phyloP scores from a whole-genome alignment of 139 green algal species.

The Microglena sp. region DNA sequence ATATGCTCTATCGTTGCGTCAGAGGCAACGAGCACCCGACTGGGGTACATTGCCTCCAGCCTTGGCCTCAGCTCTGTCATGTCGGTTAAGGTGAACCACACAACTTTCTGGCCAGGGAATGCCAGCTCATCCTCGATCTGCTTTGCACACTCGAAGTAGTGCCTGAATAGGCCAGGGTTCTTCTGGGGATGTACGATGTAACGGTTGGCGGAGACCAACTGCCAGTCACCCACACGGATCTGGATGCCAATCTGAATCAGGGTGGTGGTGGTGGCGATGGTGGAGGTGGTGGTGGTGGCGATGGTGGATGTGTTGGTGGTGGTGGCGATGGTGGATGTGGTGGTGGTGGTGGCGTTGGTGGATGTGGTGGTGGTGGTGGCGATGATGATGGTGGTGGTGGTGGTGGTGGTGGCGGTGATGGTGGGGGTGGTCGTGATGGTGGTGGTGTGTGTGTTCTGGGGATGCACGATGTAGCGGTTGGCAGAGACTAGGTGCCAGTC shows the following conservation, averaged over 20 bases:
- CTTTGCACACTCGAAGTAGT: constrained; percentile 19
- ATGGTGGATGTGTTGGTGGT: too few species aligned
- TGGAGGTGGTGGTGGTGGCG: too few species aligned
- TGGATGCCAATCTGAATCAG: constrained; percentile 20
- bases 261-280: too few species aligned
- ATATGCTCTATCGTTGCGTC: constrained; percentile 12
- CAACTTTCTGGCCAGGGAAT: neutral
- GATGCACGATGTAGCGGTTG: constrained; percentile 14
- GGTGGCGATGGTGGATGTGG: too few species aligned
- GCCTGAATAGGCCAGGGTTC: constrained; percentile 11
- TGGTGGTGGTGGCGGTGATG: too few species aligned
- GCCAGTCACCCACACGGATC: constrained; percentile 18
- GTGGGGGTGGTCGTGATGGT: too few species aligned
- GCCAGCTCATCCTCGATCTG: constrained; percentile 13
- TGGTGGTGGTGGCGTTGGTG: too few species aligned
- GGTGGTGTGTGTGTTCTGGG: too few species aligned
- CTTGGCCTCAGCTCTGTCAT: neutral
- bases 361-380: too few species aligned
- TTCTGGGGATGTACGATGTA: constrained; percentile 16
- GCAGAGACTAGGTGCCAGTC: constrained; percentile 14
- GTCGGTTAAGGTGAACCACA: neutral
- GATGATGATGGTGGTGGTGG: too few species aligned
- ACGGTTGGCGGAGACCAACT: constrained; percentile 7
- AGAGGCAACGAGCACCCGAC: constrained; percentile 9
- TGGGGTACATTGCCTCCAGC: neutral